Evolutionary conservation across 345 rosid species (phyloP).

Genomic region (Gossypium stocksii): DNA sequence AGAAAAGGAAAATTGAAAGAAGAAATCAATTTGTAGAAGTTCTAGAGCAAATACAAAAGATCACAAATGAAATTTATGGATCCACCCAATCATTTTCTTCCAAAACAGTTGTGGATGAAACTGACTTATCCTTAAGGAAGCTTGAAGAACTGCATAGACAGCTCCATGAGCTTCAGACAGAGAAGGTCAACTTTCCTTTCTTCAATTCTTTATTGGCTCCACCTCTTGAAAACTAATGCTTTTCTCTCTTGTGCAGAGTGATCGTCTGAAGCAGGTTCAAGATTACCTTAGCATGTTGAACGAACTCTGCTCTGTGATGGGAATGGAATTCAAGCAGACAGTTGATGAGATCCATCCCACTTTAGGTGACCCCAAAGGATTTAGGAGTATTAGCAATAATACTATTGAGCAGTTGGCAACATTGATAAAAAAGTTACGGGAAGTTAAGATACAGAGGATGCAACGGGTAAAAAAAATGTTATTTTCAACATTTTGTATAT

Average conservation of each 20-base stretch:
- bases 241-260: slow-evolving; percentile 39
- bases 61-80: slow-evolving; percentile 58
- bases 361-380: slow-evolving; percentile 48
- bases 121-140: slow-evolving; percentile 73
- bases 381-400: slow-evolving; percentile 48
- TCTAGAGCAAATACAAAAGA: slow-evolving; percentile 43
- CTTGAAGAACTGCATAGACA: slow-evolving; percentile 66
- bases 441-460: slow-evolving; percentile 82
- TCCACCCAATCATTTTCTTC: slow-evolving; percentile 31
- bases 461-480: slow-evolving; percentile 51
- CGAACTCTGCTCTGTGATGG: slow-evolving; percentile 67
- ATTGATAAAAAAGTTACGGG: slow-evolving; percentile 49
- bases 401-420: slow-evolving; percentile 48
- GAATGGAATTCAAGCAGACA: slow-evolving; percentile 58
- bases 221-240: background rate
- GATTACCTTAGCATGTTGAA: slow-evolving; percentile 43
- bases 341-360: slow-evolving; percentile 54
- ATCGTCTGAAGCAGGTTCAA: slow-evolving; percentile 57
- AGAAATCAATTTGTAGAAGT: slow-evolving; percentile 73
- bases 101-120: slow-evolving; percentile 45
- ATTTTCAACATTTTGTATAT: slow-evolving; percentile 2
- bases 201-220: background rate
- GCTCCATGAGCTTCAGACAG: slow-evolving; percentile 62
- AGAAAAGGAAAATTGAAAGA: slow-evolving; percentile 67
- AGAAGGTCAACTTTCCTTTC: slow-evolving; percentile 48